A percentile compares a stretch with the other conserved stretches of the same genome.
Conservation (phyloP, 768 basidiomycete species). For the Boletus tylopilopsis region DNA sequence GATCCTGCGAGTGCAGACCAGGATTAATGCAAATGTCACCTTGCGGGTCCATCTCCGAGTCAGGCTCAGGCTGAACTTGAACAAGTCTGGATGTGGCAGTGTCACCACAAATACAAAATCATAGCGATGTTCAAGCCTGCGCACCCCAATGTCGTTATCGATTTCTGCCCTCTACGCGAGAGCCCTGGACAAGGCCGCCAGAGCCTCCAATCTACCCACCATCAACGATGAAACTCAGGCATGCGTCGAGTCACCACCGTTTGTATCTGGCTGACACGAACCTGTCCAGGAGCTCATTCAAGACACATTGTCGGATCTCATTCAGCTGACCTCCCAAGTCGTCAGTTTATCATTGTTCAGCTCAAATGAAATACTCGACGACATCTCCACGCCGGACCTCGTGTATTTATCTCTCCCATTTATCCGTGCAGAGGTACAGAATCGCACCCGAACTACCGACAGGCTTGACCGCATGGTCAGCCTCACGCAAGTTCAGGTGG, state of each 20-base stretch:
- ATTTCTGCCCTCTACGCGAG: constrained; percentile 38
- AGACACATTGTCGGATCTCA: constrained; percentile 53
- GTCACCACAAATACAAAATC: constrained; percentile 15
- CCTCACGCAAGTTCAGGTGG: constrained; percentile 57
- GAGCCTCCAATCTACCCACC: constrained; percentile 38
- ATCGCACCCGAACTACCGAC: constrained; percentile 53
- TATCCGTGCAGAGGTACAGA: constrained; percentile 60
- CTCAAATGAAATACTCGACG: constrained; percentile 77
- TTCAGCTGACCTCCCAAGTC: constrained; percentile 49
- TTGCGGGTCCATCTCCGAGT: constrained; percentile 12
- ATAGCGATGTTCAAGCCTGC: no score
- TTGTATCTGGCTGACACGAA: constrained; percentile 7
- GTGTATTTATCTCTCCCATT: constrained; percentile 74
- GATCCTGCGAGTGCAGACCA: constrained; percentile 1
- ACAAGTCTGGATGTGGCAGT: not conserved
- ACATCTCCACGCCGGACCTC: constrained; percentile 74
- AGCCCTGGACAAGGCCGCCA: constrained; percentile 37
- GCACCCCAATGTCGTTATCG: constrained; percentile 31
- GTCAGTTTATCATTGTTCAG: constrained; percentile 71
- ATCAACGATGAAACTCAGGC: constrained; percentile 46
- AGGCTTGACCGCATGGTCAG: constrained; percentile 53
- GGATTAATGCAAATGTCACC: not conserved
- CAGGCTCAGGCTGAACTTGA: no score
- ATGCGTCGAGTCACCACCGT: not conserved
- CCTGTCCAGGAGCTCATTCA: constrained; percentile 54